These are phyloP conservation scores for Gamsiella multidivaricata DNA, from an alignment of 192 early-diverging fungal genomes.

Conservation along the genomic window DNA sequence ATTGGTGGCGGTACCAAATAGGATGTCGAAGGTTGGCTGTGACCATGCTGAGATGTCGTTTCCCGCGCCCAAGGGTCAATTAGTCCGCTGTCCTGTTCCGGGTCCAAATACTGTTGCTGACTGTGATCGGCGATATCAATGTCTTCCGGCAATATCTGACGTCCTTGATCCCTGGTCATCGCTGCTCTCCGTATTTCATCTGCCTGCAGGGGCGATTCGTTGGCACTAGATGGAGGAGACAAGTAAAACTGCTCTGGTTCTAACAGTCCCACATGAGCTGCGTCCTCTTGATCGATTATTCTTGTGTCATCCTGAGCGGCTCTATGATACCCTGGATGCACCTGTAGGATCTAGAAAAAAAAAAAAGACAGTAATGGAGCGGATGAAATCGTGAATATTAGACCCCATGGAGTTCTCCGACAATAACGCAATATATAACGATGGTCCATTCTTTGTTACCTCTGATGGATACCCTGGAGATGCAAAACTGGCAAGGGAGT, in stretches of 20 bases:
- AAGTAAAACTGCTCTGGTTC: conserved; percentile 43
- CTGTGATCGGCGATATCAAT: conserved; percentile 6
- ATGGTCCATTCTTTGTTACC: conserved; percentile 7
- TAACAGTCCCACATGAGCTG: conserved; percentile 25
- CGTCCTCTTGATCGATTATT: conserved; percentile 25
- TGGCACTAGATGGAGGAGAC: conserved; percentile 19
- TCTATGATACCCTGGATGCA: conserved; percentile 24
- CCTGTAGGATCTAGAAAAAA: conserved; percentile 5
- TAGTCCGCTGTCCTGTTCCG: no score
- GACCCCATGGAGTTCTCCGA: background rate
- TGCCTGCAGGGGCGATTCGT: conserved; percentile 6
- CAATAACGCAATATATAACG: background rate
- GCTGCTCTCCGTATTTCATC: background rate
- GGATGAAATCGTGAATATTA: background rate
- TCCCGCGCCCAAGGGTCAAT: conserved; percentile 19
- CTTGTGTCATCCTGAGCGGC: conserved; percentile 21
- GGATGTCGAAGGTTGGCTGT: background rate
- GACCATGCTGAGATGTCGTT: background rate
- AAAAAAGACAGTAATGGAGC: background rate
- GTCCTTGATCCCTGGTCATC: background rate
- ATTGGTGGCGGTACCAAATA: conserved; percentile 1
- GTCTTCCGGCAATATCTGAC: conserved; percentile 14
- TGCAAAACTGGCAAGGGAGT: conserved; percentile 35
- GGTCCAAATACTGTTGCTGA: background rate
- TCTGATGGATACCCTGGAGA: conserved; percentile 51